Evolutionary conservation across 352 stramenopile genomes (phyloP).

Genomic region (Poterioochromonas sp.): DNA sequence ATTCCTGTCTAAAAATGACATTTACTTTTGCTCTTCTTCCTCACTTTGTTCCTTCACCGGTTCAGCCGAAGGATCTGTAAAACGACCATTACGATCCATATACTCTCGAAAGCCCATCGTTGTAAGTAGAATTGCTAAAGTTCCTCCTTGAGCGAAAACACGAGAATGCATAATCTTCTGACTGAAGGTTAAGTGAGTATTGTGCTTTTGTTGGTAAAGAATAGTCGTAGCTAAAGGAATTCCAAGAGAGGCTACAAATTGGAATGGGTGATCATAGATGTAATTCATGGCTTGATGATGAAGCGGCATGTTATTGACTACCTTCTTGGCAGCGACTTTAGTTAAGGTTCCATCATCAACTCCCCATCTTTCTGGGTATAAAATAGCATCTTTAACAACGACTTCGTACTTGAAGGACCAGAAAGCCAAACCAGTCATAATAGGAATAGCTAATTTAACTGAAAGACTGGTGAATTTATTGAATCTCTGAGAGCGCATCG

Average conservation of each 20-base stretch:
- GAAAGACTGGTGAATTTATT: neutral
- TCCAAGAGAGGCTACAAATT: neutral
- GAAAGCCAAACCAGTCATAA: neutral
- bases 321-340: neutral
- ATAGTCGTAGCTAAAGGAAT: neutral
- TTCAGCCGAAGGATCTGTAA: neutral
- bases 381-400: neutral
- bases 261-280: constrained; percentile 5
- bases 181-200: neutral
- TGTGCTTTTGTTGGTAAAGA: neutral
- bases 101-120: constrained; percentile 18
- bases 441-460: neutral
- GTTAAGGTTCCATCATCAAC: neutral
- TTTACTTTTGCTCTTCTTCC: neutral
- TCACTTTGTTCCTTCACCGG: no score
- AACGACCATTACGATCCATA: neutral
- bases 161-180: constrained; percentile 27
- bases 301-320: neutral
- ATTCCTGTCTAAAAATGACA: no score
- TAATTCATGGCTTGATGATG: constrained; percentile 7
- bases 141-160: constrained; percentile 5
- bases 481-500: neutral
- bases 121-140: neutral
- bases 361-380: neutral
- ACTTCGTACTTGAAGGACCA: neutral